Evolutionary conservation across 768 basidiomycete species (phyloP).

Genomic region (Psilocybe cubensis): DNA sequence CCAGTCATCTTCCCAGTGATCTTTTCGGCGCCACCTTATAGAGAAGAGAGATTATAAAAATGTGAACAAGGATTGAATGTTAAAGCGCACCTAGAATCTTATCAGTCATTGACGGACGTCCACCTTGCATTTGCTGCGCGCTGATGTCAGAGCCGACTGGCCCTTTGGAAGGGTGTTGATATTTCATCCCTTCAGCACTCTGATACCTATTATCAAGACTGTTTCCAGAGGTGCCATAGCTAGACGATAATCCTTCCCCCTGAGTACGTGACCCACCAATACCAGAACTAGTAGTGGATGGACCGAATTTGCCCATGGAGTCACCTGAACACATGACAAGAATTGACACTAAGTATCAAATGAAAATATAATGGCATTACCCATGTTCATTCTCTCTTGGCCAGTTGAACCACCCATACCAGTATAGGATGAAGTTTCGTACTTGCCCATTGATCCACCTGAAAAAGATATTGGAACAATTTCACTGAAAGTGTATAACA

Average conservation of each 20-base stretch:
- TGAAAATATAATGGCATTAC: no score
- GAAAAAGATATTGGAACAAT: neutral
- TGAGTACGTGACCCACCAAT: neutral
- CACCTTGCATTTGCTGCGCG: neutral
- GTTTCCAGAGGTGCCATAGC: neutral
- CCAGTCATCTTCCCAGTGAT: conserved; percentile 7
- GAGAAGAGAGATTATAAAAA: neutral
- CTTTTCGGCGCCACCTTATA: conserved; percentile 8
- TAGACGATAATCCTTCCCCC: no score
- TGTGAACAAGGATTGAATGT: neutral
- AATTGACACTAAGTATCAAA: no score
- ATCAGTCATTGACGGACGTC: conserved; percentile 4
- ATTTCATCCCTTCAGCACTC: neutral
- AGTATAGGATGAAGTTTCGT: no score
- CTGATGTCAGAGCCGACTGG: neutral
- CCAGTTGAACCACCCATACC: no score
- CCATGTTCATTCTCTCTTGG: no score
- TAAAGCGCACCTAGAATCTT: conserved; percentile 4
- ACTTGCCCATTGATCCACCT: neutral
- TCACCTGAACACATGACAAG: no score
- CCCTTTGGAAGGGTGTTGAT: neutral
- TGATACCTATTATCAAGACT: neutral
- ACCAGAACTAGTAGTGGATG: neutral
- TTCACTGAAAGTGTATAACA: neutral
- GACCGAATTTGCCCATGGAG: neutral